Evolutionary conservation across 805 yeast genomes (phyloP).

Genomic region (Yamadazyma philogaea): DNA sequence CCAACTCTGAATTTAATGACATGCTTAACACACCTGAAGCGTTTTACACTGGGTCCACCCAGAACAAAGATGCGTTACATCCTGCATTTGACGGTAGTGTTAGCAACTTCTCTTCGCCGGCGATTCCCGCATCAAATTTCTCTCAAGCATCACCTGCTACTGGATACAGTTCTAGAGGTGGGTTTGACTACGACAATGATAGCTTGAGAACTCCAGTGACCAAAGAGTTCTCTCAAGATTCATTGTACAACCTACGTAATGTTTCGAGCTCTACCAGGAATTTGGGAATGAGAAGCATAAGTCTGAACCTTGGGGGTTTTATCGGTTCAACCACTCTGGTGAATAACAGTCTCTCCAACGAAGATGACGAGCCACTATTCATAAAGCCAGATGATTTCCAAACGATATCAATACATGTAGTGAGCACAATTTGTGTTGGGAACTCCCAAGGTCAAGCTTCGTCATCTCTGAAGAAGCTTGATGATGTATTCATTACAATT

Average conservation of each 20-base stretch:
- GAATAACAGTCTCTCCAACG: conserved; percentile 12
- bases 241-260: conserved; percentile 6
- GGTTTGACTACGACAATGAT: conserved; percentile 11
- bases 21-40: conserved; percentile 24
- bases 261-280: conserved; percentile 5
- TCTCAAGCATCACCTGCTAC: conserved; percentile 13
- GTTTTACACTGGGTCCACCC: conserved; percentile 10
- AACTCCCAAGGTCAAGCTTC: conserved; percentile 18
- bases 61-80: background rate
- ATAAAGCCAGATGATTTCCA: conserved; percentile 58
- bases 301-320: background rate
- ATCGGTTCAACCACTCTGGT: conserved; percentile 7
- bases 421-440: conserved; percentile 33
- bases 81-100: conserved; percentile 9
- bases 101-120: conserved; percentile 19
- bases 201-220: conserved; percentile 12
- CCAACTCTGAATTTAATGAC: conserved; percentile 3
- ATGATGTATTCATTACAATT: conserved; percentile 60
- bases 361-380: conserved; percentile 47
- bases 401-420: conserved; percentile 46
- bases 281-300: background rate
- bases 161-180: conserved; percentile 4
- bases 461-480: conserved; percentile 40
- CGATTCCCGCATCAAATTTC: conserved; percentile 8
- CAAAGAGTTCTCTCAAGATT: conserved; percentile 14